Evolutionary conservation across 371 early-diverging fungal genomes (phyloP), one percentile per base, ranked within the genome.

Genomic region (Mucor lusitanicus): DNA sequence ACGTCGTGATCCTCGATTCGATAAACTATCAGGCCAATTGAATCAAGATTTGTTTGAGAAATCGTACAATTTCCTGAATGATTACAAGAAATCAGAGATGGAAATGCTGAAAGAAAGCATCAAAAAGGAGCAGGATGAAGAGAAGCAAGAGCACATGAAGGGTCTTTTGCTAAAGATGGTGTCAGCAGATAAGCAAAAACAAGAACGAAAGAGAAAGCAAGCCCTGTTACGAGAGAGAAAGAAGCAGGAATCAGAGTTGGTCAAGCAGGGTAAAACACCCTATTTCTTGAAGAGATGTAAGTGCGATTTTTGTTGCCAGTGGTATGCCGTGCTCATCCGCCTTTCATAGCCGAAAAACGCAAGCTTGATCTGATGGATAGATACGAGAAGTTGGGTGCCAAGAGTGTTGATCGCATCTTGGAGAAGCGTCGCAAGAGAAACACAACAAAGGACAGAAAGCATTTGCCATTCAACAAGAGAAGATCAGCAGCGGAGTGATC

Each of bases 351-450:
- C 69, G 92, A 93, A 53, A 80, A 92, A 65, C 92, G 93, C 77
- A 91, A 92, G 62, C 71, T 94, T 61, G 89, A 89, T 69, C 72
- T 93, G 65, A 87, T 92, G 68, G 91, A 94, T 59, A 91, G 91
- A 79, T 95, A 91, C 85, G 78, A 86, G 46, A 70, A 83, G 56
- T 68, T 89, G 54, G 91, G 87, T 27, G 81, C 75, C 28, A 88
- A 93, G 70, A 87, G 85, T 59, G 77, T 95, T 63, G 93, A 95
- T 62, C 88, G 88, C 65, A 83, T 91, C 32, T 75, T 95, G 64
- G 96, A 96, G 66, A 94, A 93, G 81, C 87, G 92, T 71, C 84
- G 97, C 70, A 95, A 95, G 87, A 87, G 87, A 73, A 95, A 96
- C 71, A 87, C 95, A 6, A 80, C 88, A 44, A 94, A 92, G 78